These are phyloP conservation scores for Aethionema arabicum DNA, from an alignment of 345 rosid species.

Conservation along the genomic window DNA sequence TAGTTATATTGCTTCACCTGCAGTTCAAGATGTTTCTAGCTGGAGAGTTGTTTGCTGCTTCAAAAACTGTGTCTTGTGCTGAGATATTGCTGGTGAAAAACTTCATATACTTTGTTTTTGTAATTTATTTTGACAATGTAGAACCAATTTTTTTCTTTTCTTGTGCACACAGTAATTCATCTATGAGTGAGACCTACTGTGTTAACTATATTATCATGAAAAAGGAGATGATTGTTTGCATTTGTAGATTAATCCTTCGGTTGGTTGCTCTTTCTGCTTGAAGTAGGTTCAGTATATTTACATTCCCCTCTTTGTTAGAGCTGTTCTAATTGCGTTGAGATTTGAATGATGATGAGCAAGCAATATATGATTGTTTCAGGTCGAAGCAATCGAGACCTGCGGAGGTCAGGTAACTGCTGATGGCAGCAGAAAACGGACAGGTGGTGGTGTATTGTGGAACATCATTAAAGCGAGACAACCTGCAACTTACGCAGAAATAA, in stretches of 20 bases:
- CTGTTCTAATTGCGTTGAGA: neutral
- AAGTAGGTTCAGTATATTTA: slow-evolving; percentile 5
- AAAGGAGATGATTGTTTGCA: neutral
- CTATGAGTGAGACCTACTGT: slow-evolving; percentile 16
- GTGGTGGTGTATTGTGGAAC: slow-evolving; percentile 91
- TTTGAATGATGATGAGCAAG: slow-evolving; percentile 30
- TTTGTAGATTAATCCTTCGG: slow-evolving; percentile 15
- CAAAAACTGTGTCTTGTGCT: slow-evolving; percentile 48
- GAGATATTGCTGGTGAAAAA: slow-evolving; percentile 39
- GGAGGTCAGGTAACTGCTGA: slow-evolving; percentile 98
- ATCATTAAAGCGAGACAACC: slow-evolving; percentile 83
- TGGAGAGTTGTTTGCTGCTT: slow-evolving; percentile 45
- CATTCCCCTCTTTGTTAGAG: neutral
- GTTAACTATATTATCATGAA: slow-evolving; percentile 5
- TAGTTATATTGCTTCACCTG: slow-evolving; percentile 40
- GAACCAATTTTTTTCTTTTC: slow-evolving; percentile 36
- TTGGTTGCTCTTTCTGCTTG: slow-evolving; percentile 8
- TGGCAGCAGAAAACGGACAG: slow-evolving; percentile 65
- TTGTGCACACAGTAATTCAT: slow-evolving; percentile 30
- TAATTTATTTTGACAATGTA: no score
- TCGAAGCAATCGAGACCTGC: slow-evolving; percentile 75
- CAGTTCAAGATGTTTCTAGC: slow-evolving; percentile 51
- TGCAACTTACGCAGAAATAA: slow-evolving; percentile 65
- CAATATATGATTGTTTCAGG: slow-evolving; percentile 45
- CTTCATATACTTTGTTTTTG: slow-evolving; percentile 33